These are phyloP conservation scores for Fusarium pseudocircinatum DNA, from an alignment of 2,329 filamentous ascomycete genomes.

Conservation along the genomic window DNA sequence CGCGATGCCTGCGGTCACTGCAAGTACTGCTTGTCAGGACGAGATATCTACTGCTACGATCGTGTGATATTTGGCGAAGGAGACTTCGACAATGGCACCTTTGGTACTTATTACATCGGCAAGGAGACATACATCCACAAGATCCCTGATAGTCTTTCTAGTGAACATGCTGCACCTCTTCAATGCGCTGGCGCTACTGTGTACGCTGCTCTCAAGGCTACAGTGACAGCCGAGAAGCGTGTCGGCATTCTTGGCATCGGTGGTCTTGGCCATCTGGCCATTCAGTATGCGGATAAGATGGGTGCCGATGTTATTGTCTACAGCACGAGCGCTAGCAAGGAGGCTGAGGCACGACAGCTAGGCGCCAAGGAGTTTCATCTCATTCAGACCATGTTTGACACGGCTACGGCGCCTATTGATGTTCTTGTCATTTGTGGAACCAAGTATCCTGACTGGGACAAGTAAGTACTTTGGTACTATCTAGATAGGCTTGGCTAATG, in stretches of 20 bases:
- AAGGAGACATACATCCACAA: conserved; percentile 10
- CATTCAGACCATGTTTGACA: background rate
- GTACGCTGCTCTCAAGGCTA: conserved; percentile 7
- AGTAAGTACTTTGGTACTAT: conserved; percentile 2
- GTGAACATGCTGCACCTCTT: conserved; percentile 11
- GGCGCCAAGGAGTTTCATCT: conserved; percentile 6
- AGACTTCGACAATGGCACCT: background rate
- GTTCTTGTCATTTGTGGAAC: conserved; percentile 11
- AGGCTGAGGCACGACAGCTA: background rate
- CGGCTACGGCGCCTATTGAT: background rate
- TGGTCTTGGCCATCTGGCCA: conserved; percentile 1
- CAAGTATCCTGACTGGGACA: conserved; percentile 25
- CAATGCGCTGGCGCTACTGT: conserved; percentile 8
- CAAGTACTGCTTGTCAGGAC: background rate
- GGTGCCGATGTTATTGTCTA: background rate
- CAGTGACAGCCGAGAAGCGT: background rate
- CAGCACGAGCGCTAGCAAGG: conserved; percentile 11
- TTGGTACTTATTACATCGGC: conserved; percentile 1
- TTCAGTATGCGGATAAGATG: conserved; percentile 12
- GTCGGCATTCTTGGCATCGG: conserved; percentile 9
- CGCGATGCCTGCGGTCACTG: conserved; percentile 1
- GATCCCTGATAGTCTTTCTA: background rate
- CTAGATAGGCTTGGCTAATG: rapidly evolving
- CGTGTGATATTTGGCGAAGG: conserved; percentile 2
- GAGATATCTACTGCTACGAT: conserved; percentile 3